phyloP scores from a whole-genome alignment of 2,329 filamentous ascomycete species.

The Penicillium fuscoglaucum region DNA sequence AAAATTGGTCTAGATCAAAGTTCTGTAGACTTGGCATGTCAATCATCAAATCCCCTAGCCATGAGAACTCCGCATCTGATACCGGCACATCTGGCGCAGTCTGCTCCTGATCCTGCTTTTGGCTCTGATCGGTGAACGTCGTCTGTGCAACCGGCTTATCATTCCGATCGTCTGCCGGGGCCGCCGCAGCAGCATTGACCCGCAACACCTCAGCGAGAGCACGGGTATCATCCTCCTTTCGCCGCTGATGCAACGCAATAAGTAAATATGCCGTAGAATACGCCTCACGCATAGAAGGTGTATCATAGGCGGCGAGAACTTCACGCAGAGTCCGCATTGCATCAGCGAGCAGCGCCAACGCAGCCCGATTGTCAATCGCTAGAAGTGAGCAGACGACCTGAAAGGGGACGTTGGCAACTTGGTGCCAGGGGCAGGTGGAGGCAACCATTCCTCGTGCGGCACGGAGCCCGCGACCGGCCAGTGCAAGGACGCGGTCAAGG shows the following conservation, averaged over 20 bases:
- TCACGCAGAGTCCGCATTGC: conserved; percentile 52
- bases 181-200: conserved; percentile 34
- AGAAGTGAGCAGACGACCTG: conserved; percentile 59
- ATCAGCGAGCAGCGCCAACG: conserved; percentile 50
- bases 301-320: conserved; percentile 48
- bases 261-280: conserved; percentile 57
- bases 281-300: conserved; percentile 53
- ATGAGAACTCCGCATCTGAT: conserved; percentile 40
- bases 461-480: conserved; percentile 48
- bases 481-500: conserved; percentile 50
- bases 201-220: conserved; percentile 44
- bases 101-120: not conserved
- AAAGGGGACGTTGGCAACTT: conserved; percentile 61
- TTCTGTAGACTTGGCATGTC: conserved; percentile 49
- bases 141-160: not conserved
- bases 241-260: conserved; percentile 53
- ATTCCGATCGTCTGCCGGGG: conserved; percentile 10
- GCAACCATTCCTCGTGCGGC: conserved; percentile 51
- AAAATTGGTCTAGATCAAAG: conserved; percentile 48
- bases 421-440: conserved; percentile 56
- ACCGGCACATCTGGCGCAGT: conserved; percentile 23
- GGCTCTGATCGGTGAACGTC: not conserved
- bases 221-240: conserved; percentile 48
- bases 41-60: conserved; percentile 47
- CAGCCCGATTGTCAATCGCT: conserved; percentile 55